Conservation (phyloP, 805 yeast species). For the Myxozyma neglecta region DNA sequence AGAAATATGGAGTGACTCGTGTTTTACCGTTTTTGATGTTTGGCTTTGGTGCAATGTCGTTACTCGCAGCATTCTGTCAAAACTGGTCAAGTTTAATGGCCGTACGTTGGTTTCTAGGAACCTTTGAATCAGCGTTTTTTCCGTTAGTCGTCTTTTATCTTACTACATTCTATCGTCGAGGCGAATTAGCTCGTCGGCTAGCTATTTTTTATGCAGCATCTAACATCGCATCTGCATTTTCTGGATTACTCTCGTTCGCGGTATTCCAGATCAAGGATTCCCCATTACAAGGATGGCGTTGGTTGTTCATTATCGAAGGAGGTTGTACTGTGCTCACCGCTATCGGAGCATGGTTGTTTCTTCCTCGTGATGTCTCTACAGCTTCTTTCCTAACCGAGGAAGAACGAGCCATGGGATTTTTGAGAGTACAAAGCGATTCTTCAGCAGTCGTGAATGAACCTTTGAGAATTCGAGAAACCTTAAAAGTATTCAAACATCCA, state of each 20-base stretch:
- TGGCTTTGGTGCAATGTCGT: constrained; percentile 47
- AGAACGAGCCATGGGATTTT: constrained; percentile 44
- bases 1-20: constrained; percentile 47
- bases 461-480: constrained; percentile 45
- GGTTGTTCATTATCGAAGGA: constrained; percentile 51
- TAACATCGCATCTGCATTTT: constrained; percentile 57
- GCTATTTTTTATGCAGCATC: constrained; percentile 54
- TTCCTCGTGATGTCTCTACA: constrained; percentile 44
- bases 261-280: constrained; percentile 47
- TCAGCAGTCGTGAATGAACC: constrained; percentile 45
- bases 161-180: constrained; percentile 50
- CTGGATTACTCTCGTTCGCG: constrained; percentile 57
- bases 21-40: constrained; percentile 49
- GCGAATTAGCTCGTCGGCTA: constrained; percentile 51
- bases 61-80: constrained; percentile 45
- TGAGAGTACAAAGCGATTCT: constrained; percentile 49
- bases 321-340: constrained; percentile 41
- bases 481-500: constrained; percentile 49
- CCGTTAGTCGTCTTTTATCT: constrained; percentile 42
- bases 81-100: constrained; percentile 49
- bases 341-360: constrained; percentile 38
- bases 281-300: constrained; percentile 50
- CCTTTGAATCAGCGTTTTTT: constrained; percentile 52
- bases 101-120: constrained; percentile 52
- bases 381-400: constrained; percentile 46